These are phyloP conservation scores for Phytophthora vignae DNA, from an alignment of 352 stramenopile genomes.

Conservation along the genomic window DNA sequence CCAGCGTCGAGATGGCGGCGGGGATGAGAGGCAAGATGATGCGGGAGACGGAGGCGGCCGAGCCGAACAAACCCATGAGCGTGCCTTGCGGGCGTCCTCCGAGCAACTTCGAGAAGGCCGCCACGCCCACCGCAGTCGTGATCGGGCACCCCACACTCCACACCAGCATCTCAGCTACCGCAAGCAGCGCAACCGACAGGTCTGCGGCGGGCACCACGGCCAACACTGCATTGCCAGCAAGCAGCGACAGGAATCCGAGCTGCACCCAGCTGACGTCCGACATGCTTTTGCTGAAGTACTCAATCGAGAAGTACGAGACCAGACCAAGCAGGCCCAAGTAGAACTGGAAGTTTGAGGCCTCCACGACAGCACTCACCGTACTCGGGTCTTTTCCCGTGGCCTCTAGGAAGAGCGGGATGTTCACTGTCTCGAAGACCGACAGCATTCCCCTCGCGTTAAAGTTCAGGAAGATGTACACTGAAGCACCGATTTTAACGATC, in stretches of 20 bases:
- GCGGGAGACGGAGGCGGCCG: conserved; percentile 71
- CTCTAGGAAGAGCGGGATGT: conserved; percentile 74
- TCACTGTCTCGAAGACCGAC: conserved; percentile 82
- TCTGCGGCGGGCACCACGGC: conserved; percentile 42
- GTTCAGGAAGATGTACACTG: conserved; percentile 79
- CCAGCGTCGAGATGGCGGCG: conserved; percentile 62
- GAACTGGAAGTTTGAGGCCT: conserved; percentile 82
- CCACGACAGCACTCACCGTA: conserved; percentile 52
- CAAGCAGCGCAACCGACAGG: conserved; percentile 51
- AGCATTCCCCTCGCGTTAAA: conserved; percentile 77
- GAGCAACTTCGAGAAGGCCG: conserved; percentile 75
- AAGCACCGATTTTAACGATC: conserved; percentile 64
- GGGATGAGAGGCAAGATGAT: conserved; percentile 76
- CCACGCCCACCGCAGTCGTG: conserved; percentile 70
- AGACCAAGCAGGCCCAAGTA: conserved; percentile 73
- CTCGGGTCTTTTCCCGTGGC: conserved; percentile 64
- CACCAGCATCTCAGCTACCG: conserved; percentile 61
- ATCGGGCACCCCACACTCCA: conserved; percentile 82
- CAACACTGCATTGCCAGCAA: conserved; percentile 63
- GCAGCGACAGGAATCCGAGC: conserved; percentile 63
- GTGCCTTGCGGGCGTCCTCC: conserved; percentile 70
- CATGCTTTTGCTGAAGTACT: conserved; percentile 68
- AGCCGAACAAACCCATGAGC: conserved; percentile 76
- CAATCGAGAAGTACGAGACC: conserved; percentile 76
- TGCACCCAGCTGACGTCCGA: conserved; percentile 72